These are phyloP conservation scores for Eucalyptus victrix DNA, from an alignment of 345 rosid genomes.

Conservation along the genomic window DNA sequence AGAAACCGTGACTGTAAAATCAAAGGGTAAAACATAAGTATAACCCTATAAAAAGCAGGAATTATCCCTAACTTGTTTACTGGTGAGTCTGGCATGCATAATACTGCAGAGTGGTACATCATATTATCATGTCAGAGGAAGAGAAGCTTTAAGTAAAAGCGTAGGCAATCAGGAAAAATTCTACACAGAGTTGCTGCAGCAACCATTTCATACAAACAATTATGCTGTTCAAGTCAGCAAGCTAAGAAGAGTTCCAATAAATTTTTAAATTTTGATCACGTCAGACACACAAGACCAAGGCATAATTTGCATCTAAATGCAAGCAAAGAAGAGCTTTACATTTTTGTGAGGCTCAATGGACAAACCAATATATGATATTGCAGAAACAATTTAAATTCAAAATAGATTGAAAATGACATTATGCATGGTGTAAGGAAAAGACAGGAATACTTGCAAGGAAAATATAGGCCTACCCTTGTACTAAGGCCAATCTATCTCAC, in stretches of 20 bases:
- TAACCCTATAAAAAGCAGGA: neutral
- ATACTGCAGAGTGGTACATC: neutral
- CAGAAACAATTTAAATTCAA: neutral
- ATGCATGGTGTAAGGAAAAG: neutral
- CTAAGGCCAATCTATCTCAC: neutral
- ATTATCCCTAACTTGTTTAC: neutral
- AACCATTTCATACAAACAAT: neutral
- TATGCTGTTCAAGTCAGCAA: neutral
- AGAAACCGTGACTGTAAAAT: slow-evolving; percentile 60
- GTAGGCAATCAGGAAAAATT: neutral
- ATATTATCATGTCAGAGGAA: neutral
- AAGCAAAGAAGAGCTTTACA: neutral
- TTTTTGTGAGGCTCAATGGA: neutral
- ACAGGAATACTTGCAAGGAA: neutral
- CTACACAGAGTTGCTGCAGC: neutral
- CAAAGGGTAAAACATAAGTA: neutral
- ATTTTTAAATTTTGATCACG: neutral
- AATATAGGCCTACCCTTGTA: neutral
- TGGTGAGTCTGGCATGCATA: neutral
- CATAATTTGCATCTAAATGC: neutral
- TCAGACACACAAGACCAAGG: neutral
- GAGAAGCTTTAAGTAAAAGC: neutral
- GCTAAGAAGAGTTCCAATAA: neutral
- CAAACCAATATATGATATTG: neutral
- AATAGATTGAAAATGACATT: neutral